Percentiles rank a stretch among this genome's conserved stretches.
Evolutionary conservation across 176 grass and related monocot genomes (phyloP).

Genomic region (Leersia perrieri): DNA sequence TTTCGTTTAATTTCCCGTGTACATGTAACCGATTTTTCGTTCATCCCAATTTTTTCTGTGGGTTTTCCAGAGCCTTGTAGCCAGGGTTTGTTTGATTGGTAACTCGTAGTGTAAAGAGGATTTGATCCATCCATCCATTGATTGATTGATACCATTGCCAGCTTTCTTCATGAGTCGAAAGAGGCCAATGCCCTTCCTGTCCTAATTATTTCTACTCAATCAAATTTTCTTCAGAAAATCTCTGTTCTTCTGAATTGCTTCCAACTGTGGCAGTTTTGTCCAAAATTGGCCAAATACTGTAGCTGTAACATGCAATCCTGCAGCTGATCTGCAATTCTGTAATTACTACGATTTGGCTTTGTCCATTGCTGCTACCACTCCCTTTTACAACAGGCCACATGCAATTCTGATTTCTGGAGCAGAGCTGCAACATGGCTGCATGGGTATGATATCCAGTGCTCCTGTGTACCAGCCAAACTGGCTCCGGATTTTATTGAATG

Average conservation of each 20-base stretch:
- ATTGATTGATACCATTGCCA: constrained; percentile 42
- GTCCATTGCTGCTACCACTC: not conserved
- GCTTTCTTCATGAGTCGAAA: constrained; percentile 19
- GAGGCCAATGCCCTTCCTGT: not conserved
- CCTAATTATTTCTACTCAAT: not conserved
- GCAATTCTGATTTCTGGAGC: constrained; percentile 15
- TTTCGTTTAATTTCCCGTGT: constrained; percentile 46
- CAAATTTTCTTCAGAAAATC: not conserved
- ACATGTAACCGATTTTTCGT: constrained; percentile 69
- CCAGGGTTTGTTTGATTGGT: constrained; percentile 58
- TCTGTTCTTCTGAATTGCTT: constrained; percentile 9
- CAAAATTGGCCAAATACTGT: not conserved
- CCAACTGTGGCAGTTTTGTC: not conserved
- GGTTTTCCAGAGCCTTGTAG: constrained; percentile 76
- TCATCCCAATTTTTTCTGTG: constrained; percentile 57
- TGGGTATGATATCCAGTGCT: constrained; percentile 10
- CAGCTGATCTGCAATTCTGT: constrained; percentile 12
- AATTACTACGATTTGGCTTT: constrained; percentile 17
- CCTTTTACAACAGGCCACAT: constrained; percentile 24
- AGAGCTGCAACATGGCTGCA: not conserved
- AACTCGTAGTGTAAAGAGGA: constrained; percentile 91
- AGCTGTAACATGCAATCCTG: not conserved
- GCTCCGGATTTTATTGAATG: constrained; percentile 41
- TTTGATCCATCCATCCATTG: constrained; percentile 92
- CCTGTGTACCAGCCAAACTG: constrained; percentile 24